Conservation (phyloP, 192 early-diverging fungal species). For the Rhizophagus prolifer region DNA sequence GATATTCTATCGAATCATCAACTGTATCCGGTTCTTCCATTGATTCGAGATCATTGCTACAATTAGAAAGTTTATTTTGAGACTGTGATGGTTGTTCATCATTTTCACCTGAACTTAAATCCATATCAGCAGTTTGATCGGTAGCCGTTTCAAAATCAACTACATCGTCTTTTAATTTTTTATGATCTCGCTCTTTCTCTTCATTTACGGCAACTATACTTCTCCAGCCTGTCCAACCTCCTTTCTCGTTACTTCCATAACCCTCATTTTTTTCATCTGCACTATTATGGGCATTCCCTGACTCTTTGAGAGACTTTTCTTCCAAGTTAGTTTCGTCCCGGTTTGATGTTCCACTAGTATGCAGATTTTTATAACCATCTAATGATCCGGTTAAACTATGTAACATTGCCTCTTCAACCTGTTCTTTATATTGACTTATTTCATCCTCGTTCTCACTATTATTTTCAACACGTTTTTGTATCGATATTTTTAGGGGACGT, state of each 20-base stretch:
- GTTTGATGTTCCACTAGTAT: too few species aligned
- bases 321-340: background rate
- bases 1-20: background rate
- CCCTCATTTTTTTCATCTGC: background rate
- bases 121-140: constrained; percentile 10
- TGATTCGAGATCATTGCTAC: background rate
- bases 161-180: background rate
- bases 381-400: background rate
- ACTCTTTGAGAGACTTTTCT: background rate
- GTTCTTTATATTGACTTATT: background rate
- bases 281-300: too few species aligned
- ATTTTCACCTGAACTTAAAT: background rate
- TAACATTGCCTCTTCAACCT: background rate
- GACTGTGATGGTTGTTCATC: background rate
- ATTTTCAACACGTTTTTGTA: background rate
- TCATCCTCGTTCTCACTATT: constrained; percentile 6
- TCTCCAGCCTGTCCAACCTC: constrained; percentile 24
- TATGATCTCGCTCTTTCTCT: background rate
- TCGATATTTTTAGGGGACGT: constrained; percentile 10
- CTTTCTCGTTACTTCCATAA: constrained; percentile 5
- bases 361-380: background rate
- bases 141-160: background rate
- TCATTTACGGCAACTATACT: constrained; percentile 7
- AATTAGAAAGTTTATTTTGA: background rate
- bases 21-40: background rate